Evolutionary conservation across 306 rosid species (phyloP).

Genomic region (Spatholobus suberectus): DNA sequence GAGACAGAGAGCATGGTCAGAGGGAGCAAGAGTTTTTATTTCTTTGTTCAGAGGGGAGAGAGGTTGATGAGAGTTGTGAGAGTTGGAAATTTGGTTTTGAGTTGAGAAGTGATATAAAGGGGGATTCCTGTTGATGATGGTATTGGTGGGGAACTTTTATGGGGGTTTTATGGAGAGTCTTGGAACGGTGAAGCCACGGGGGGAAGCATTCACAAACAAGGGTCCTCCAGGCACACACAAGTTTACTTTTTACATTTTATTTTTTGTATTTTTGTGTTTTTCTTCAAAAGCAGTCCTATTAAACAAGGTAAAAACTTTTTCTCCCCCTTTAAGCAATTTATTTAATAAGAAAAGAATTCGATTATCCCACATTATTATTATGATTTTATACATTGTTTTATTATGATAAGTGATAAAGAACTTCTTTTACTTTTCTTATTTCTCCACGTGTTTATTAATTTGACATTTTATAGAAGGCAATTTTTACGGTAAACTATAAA

Average conservation of each 20-base stretch:
- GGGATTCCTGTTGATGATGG: constrained; percentile 37
- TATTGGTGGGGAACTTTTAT: constrained; percentile 37
- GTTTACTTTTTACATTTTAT: not conserved
- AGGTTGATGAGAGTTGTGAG: not conserved
- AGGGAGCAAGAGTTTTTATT: constrained; percentile 7
- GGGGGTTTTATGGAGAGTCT: constrained; percentile 54
- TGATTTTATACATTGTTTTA: not conserved
- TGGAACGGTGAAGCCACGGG: not conserved
- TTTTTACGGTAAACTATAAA: too few species aligned
- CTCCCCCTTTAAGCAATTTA: not conserved
- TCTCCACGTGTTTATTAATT: not conserved
- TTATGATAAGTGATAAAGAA: not conserved
- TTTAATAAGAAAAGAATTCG: not conserved
- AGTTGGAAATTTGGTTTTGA: constrained; percentile 26
- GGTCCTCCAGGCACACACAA: not conserved
- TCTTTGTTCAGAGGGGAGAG: not conserved
- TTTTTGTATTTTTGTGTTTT: not conserved
- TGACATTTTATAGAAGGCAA: not conserved
- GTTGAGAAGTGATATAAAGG: constrained; percentile 14
- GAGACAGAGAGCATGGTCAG: constrained; percentile 29
- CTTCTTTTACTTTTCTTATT: not conserved
- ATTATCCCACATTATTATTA: not conserved
- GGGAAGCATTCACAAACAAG: constrained; percentile 10
- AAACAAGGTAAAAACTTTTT: not conserved
- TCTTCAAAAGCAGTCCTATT: not conserved